Base-by-base conservation (phyloP, 352 stramenopile genomes). In the Phytophthora hybrid region DNA sequence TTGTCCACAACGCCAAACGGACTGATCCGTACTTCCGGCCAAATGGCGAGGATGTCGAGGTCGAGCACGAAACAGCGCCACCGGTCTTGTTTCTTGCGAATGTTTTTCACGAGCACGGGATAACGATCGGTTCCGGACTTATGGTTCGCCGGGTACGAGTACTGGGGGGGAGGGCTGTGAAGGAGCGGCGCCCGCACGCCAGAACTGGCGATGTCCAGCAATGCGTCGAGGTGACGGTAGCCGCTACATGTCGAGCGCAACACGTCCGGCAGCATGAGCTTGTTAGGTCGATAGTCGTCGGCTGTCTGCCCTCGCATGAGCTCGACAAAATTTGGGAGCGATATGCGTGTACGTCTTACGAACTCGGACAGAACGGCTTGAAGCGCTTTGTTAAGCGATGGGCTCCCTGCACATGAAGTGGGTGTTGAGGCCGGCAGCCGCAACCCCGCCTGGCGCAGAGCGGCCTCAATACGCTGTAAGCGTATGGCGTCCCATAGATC, bases 1-100 rank as follows among this genome's bases (percentile, higher is more conserved):
- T 78, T 78, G 47, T 75, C 57, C 14, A 75, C 74, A 5, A 78
- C 74, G 11, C 74, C 61, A 39, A 76, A 77, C 2, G 63, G 66
- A 44, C 69, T 61, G 32, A 69, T 59, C 2, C n/a, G 21, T 0
- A 76, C 31, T 39, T 67, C 57, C 6, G 64, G 56, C 49, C 49
- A 76, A 2, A 76, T n/a, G 0, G 49, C 13, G 2, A 69, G 44
- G 14, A 73, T 37, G 52, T 73, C 63, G 0, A 64, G 10, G 16
- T 73, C 53, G 4, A 66, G 26, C 0, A 69, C 58, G 0, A 76
- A 14, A 37, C 63, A 73, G 1, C 63, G 21, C 49, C 58, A 65
- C 4, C 8, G 7, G 32, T 73, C 32, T 58, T 68, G 63, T 32
- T 69, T 57, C 16, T 60, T 72, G 2, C 69, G 62, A 23, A 73